Evolutionary conservation across 371 early-diverging fungal genomes (phyloP).

Genomic region (Haplosporangium sp.): DNA sequence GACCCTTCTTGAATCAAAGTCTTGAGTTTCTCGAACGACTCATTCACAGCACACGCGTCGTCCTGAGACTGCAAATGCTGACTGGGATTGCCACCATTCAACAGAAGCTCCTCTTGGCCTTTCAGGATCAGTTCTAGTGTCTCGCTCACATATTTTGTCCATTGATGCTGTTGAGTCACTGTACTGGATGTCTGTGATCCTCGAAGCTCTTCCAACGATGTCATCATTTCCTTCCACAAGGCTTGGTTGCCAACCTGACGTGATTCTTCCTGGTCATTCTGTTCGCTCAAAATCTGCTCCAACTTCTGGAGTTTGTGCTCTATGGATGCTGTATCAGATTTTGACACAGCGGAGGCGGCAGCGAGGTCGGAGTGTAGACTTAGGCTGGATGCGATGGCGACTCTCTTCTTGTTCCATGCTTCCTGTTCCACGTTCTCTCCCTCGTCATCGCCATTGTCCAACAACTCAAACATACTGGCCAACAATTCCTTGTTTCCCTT

Average conservation of each 20-base stretch:
- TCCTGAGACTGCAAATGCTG: not conserved
- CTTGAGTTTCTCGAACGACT: conserved; percentile 27
- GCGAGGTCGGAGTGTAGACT: not conserved
- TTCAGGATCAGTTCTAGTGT: conserved; percentile 2
- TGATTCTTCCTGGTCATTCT: conserved; percentile 4
- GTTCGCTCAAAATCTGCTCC: conserved; percentile 1
- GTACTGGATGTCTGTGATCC: not conserved
- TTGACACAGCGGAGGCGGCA: not conserved
- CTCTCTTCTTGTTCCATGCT: too few species aligned
- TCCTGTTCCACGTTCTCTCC: not conserved
- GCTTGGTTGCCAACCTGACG: conserved; percentile 5
- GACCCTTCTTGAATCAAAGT: conserved; percentile 28
- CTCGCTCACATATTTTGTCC: not conserved
- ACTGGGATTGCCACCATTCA: not conserved
- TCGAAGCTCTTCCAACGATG: conserved; percentile 7
- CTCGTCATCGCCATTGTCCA: conserved; percentile 24
- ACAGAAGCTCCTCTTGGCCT: conserved; percentile 6
- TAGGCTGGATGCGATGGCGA: too few species aligned
- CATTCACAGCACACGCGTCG: too few species aligned
- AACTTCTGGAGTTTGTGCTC: not conserved
- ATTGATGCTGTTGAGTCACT: not conserved
- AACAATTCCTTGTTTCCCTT: conserved; percentile 31
- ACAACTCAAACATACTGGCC: conserved; percentile 24
- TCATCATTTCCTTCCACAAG: conserved; percentile 13
- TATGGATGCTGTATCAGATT: not conserved